Evolutionary conservation across 768 basidiomycete species (phyloP), one percentile per base, ranked within the genome.

Genomic region (Pilatotrama ljubarskyi): DNA sequence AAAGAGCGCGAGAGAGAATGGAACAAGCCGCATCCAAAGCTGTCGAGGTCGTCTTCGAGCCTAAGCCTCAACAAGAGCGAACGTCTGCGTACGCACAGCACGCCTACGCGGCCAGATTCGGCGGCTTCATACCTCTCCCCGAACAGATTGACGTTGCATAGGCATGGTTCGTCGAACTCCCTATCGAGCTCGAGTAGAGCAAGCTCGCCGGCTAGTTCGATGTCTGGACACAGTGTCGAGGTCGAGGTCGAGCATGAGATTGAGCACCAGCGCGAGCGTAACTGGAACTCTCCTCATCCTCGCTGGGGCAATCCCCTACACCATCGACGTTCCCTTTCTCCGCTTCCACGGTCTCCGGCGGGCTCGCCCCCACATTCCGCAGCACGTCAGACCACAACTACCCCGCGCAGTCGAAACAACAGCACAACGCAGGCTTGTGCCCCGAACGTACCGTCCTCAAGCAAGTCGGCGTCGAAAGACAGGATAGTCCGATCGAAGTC

Each of bases 251-350:
- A 64, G 58, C 63, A 70, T n/a, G 81, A 77, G 63, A 57, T 73
- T 4, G 59, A 66, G n/a, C 80, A 83, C 38, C 79, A 81, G 64
- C 79, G 85, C 48, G 87, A 88, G 71, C 77, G 84, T 48, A 88
- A 88, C 65, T 88, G 86, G 87, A 85, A 86, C 69, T 80, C 86
- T 8, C 84, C 83, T n/a, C 81, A 77, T 37, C 85, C 84, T 7
- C 79, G 76, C 51, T 87, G 86, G 86, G 18, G 35, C 29, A 41
- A n/a, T 20, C 40, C 54, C 22, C 40, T 50, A 56, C 49, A 58
- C 11, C 66, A 68, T 25, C 52, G 62, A 8, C 49, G 59, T 3
- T 47, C 66, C 2, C 29, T 66, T 15, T 63, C 59, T 3, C 66
- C 61, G 5, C 37, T 64, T 18, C 65, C 58, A 22, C 44, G 48